phyloP scores from a whole-genome alignment of 108 stramenopile genomes.

The Aurantiochytrium sp. region DNA sequence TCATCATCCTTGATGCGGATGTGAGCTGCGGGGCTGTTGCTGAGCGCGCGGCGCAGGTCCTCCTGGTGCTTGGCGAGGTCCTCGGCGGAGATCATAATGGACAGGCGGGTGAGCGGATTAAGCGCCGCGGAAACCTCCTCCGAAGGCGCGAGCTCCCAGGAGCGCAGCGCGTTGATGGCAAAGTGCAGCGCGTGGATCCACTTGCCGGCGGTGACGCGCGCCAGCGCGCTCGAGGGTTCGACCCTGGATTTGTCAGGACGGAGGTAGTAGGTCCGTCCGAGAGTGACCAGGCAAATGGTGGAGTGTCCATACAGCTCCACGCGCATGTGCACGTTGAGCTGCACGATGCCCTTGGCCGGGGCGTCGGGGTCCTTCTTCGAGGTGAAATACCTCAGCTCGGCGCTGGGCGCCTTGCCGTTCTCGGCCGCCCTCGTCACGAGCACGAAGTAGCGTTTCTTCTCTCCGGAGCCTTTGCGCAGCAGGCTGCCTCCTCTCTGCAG shows the following conservation, averaged over 20 bases:
- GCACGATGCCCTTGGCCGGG: background rate
- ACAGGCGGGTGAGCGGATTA: background rate
- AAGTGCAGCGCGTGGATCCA: background rate
- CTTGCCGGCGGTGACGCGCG: constrained; percentile 21
- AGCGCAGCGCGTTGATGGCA: background rate
- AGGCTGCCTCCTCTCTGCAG: background rate
- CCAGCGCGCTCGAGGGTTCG: background rate
- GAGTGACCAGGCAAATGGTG: background rate
- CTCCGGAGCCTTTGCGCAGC: background rate
- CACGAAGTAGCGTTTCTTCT: constrained; percentile 19
- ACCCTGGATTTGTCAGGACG: background rate
- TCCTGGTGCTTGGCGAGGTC: background rate
- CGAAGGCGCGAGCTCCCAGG: background rate
- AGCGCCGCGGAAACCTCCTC: background rate
- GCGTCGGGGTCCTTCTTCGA: background rate
- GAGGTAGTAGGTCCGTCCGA: background rate
- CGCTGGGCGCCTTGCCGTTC: background rate
- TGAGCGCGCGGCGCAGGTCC: background rate
- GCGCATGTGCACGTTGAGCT: background rate
- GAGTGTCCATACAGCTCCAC: constrained; percentile 4
- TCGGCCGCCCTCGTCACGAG: background rate
- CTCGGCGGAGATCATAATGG: background rate
- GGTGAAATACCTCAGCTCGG: background rate
- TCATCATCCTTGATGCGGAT: too few relatives aligned
- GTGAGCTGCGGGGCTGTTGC: too few relatives aligned